Evolutionary conservation across 352 stramenopile species (phyloP), one percentile per base, ranked within the genome.

Genomic region (Pythium dissotocum): DNA sequence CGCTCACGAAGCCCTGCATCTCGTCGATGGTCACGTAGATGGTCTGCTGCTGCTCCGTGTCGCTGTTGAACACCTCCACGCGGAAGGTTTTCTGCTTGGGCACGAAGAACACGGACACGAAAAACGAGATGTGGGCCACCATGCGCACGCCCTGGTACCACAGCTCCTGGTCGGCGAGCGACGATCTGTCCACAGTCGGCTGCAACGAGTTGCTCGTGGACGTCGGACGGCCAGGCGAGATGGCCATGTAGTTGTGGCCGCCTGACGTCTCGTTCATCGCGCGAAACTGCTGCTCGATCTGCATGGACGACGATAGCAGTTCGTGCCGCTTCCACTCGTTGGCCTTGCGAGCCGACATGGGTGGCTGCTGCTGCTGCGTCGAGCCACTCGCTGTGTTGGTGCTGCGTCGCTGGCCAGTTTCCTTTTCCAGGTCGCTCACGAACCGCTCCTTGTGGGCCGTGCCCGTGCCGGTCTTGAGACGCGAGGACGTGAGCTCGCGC

Each of bases 11-110:
- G 58, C 64, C 5, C 65, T 82, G 62, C 72, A 94, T 80, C 58
- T 91, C 83, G 30, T 71, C 72, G 52, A 75, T 77, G 4, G 82
- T 79, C 21, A 94, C 82, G 46, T 94, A 88, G 36, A 92, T 83
- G 0, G 86, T 91, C 51, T 94, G 85, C 66, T 86, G 80, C 54
- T 87, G 76, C 49, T 94, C 86, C 16, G 79, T 90, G 60, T 94
- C 83, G 65, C 78, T 92, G 63, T 92, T 92, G 61, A 94, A 91
- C 6, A 90, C 67, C 51, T 94, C 84, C 32, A 94, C 80, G 18
- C 83, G 80, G 65, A 91, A 89, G 51, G 88, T 72, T 46, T 71
- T 69, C 55, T 92, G 82, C 74, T 77, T 88, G 56, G 76, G 75
- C 18, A 89, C 83, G 62, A 79, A 79, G 55, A 88, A 89, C 35